Percentiles rank a stretch among this genome's conserved stretches.
Evolutionary conservation across 305 asterid species (phyloP).

Genomic region (Solanum hybrid): DNA sequence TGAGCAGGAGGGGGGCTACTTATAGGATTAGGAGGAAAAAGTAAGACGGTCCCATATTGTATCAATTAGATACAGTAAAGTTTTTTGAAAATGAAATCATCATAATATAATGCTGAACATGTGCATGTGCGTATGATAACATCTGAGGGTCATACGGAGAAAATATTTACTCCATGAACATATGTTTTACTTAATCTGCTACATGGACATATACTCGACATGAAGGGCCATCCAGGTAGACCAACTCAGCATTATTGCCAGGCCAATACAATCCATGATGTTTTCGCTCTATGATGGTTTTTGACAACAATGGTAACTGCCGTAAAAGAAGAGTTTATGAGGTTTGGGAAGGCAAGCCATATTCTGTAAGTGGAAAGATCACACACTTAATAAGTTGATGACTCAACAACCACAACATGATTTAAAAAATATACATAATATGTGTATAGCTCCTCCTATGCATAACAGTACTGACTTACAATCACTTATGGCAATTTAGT

Average conservation of each 20-base stretch:
- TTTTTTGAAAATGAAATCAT: constrained; percentile 33
- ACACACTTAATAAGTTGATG: constrained; percentile 24
- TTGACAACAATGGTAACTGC: constrained; percentile 17
- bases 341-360: constrained; percentile 17
- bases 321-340: constrained; percentile 20
- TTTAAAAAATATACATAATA: background rate
- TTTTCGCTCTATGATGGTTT: constrained; percentile 16
- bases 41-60: background rate
- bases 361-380: constrained; percentile 24
- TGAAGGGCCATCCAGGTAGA: background rate
- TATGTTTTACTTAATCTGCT: constrained; percentile 12
- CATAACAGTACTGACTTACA: background rate
- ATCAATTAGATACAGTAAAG: constrained; percentile 7
- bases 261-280: constrained; percentile 12
- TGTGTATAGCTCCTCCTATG: background rate
- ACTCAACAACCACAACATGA: constrained; percentile 32
- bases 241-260: constrained; percentile 9
- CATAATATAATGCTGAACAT: constrained; percentile 25
- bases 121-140: constrained; percentile 5
- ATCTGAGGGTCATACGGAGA: constrained; percentile 3
- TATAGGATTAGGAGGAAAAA: constrained; percentile 46
- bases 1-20: constrained; percentile 34
- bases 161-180: constrained; percentile 5
- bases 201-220: background rate
- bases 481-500: background rate